Conservation (phyloP, 371 early-diverging fungal genomes). For the Mycotypha africana region DNA sequence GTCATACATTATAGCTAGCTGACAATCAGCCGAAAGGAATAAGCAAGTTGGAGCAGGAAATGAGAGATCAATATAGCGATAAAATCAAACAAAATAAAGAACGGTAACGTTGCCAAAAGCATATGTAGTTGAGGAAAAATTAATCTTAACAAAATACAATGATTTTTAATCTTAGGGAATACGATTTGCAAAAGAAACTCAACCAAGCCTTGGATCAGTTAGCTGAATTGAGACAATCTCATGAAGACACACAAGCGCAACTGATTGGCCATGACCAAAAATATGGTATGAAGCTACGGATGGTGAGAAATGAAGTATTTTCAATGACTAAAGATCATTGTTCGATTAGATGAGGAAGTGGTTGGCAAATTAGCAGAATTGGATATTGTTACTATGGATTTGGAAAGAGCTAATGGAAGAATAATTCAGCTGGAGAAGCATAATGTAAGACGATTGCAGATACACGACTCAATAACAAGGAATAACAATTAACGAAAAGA, state of each 20-base stretch:
- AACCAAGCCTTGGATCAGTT: conserved; percentile 78
- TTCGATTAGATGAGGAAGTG: conserved; percentile 65
- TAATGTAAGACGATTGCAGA: conserved; percentile 34
- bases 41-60: conserved; percentile 53
- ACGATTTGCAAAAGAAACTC: conserved; percentile 76
- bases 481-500: not conserved
- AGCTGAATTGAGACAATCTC: conserved; percentile 58
- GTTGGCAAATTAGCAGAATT: conserved; percentile 82
- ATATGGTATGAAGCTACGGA: conserved; percentile 63
- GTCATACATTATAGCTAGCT: conserved; percentile 40
- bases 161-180: conserved; percentile 57
- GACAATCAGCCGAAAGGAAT: conserved; percentile 53
- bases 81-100: conserved; percentile 79
- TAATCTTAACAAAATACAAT: no score
- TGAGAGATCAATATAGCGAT: conserved; percentile 65
- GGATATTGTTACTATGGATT: conserved; percentile 79
- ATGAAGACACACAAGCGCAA: conserved; percentile 74
- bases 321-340: not conserved
- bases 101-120: conserved; percentile 42
- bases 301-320: not conserved
- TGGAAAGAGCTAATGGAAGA: conserved; percentile 75
- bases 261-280: conserved; percentile 67
- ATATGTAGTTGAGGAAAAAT: not conserved
- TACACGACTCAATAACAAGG: not conserved
- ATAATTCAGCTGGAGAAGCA: conserved; percentile 68